Conservation (phyloP, 495 filamentous ascomycete genomes). For the Penicillium roqueforti region DNA sequence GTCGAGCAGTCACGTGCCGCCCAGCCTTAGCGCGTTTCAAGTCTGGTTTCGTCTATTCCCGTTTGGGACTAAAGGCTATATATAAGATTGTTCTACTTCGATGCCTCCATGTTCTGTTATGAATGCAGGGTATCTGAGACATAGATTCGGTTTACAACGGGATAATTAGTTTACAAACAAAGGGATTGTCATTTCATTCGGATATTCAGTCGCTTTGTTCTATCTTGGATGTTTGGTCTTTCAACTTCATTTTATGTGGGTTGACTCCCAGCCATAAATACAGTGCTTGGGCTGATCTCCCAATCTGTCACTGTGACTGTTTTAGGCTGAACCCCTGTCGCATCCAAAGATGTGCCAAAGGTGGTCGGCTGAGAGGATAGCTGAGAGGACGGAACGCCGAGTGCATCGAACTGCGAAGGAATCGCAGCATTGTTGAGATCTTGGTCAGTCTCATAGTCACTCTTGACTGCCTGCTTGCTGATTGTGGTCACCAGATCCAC, state of each 20-base stretch:
- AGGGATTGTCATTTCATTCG: background rate
- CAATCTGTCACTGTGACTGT: conserved; percentile 5
- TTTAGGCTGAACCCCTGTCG: background rate
- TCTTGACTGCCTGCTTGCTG: conserved; percentile 11
- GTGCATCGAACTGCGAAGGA: background rate
- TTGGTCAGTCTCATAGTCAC: conserved; percentile 29
- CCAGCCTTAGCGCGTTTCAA: conserved; percentile 35
- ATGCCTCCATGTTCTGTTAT: background rate
- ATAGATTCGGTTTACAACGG: background rate
- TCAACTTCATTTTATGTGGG: background rate
- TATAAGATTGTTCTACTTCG: background rate
- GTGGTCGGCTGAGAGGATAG: background rate
- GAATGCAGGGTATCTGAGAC: background rate
- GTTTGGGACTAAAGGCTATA: conserved; percentile 7
- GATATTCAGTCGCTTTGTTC: background rate
- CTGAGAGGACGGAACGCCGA: background rate
- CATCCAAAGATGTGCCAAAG: background rate
- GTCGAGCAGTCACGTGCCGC: background rate
- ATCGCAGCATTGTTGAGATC: conserved; percentile 34
- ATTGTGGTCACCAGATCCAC: conserved; percentile 51
- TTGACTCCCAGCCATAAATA: conserved; percentile 3
- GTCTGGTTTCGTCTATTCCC: conserved; percentile 16
- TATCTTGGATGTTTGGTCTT: background rate
- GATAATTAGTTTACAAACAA: background rate
- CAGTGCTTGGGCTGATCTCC: background rate